These are phyloP conservation scores for Stygiomarasmius scandens DNA, from an alignment of 1,284 basidiomycete species.

Conservation along the genomic window DNA sequence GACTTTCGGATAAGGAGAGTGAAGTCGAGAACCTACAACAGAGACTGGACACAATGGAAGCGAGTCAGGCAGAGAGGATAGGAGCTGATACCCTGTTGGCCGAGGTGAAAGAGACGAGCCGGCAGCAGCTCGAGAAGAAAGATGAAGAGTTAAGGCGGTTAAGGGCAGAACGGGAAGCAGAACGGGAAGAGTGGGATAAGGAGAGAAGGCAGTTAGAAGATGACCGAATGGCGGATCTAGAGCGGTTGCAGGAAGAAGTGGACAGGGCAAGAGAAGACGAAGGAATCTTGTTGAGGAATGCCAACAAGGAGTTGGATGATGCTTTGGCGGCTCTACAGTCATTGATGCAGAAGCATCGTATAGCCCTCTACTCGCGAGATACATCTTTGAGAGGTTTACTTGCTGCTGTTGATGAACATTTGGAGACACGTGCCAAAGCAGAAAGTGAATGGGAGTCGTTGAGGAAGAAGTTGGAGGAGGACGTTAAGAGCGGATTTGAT, in stretches of 20 bases:
- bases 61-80: slow-evolving; percentile 43
- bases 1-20: slow-evolving; percentile 40
- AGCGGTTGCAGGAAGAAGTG: slow-evolving; percentile 48
- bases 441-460: slow-evolving; percentile 50
- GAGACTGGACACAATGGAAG: slow-evolving; percentile 47
- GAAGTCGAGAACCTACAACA: slow-evolving; percentile 46
- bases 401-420: slow-evolving; percentile 53
- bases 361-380: slow-evolving; percentile 55
- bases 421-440: slow-evolving; percentile 50
- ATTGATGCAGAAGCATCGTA: slow-evolving; percentile 55
- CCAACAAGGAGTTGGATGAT: slow-evolving; percentile 51
- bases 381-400: slow-evolving; percentile 54
- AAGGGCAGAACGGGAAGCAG: slow-evolving; percentile 52
- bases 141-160: slow-evolving; percentile 54
- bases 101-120: slow-evolving; percentile 34
- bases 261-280: slow-evolving; percentile 40
- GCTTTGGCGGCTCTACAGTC: slow-evolving; percentile 47
- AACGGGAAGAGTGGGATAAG: slow-evolving; percentile 56
- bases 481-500: slow-evolving; percentile 46
- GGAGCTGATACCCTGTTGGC: slow-evolving; percentile 41
- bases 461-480: slow-evolving; percentile 52
- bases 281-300: slow-evolving; percentile 34
- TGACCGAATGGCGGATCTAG: slow-evolving; percentile 50
- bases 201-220: slow-evolving; percentile 56
- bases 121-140: slow-evolving; percentile 43